Conservation (phyloP, 169 alveolate genomes). For the Cyclospora cayetanensis region DNA sequence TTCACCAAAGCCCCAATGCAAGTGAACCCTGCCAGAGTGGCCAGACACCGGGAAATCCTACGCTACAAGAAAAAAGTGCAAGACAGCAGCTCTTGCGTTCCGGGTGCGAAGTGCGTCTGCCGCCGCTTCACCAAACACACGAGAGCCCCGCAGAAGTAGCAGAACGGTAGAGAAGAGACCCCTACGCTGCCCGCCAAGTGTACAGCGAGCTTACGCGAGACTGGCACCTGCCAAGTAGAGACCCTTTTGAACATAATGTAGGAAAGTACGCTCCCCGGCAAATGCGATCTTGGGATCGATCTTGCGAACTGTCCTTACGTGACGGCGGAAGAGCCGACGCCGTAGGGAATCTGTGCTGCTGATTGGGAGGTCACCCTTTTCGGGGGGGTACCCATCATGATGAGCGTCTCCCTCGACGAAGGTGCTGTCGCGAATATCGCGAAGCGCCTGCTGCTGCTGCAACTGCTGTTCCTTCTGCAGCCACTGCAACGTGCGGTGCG, state of each 20-base stretch:
- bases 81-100: no score
- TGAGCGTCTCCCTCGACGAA: constrained; percentile 27
- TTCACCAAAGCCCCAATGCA: no score
- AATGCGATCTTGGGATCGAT: constrained; percentile 84
- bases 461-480: constrained; percentile 34
- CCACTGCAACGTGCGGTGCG: constrained; percentile 57
- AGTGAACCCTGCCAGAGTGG: no score
- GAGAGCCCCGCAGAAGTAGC: background rate
- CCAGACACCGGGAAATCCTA: no score
- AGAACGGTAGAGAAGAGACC: background rate
- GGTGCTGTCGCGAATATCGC: constrained; percentile 10
- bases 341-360: constrained; percentile 52
- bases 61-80: no score
- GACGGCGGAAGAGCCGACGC: constrained; percentile 56
- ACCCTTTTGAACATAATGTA: constrained; percentile 80
- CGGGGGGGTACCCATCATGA: constrained; percentile 1
- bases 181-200: background rate
- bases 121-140: background rate
- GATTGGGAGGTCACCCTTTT: background rate
- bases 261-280: constrained; percentile 84
- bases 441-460: constrained; percentile 62
- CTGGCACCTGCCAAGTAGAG: constrained; percentile 73
- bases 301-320: constrained; percentile 66
- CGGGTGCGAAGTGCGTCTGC: no score
- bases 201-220: constrained; percentile 43